These are phyloP conservation scores for Glomus cerebriforme DNA, from an alignment of 192 early-diverging fungal species.

Conservation along the genomic window DNA sequence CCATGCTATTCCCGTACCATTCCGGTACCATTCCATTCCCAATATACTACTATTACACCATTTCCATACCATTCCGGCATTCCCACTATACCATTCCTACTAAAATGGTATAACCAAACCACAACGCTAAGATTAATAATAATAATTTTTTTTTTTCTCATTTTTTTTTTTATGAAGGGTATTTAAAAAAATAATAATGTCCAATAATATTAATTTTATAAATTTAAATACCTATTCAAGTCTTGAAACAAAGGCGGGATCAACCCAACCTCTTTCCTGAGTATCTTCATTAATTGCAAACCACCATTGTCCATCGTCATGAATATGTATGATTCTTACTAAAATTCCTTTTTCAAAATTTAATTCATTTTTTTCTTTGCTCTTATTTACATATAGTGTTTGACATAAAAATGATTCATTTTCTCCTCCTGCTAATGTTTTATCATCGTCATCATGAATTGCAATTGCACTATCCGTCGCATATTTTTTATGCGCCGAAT, in stretches of 20 bases:
- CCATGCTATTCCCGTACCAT: no score
- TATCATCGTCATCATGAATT: slow-evolving; percentile 20
- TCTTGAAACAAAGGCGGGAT: slow-evolving; percentile 6
- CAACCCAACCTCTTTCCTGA: slow-evolving; percentile 27
- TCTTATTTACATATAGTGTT: slow-evolving; percentile 38
- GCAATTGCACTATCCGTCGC: slow-evolving; percentile 13
- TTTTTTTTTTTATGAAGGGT: no score
- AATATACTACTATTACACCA: no score
- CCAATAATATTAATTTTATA: neutral
- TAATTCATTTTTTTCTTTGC: slow-evolving; percentile 37
- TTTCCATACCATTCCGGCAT: no score
- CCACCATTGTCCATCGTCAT: slow-evolving; percentile 29
- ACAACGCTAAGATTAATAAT: no score
- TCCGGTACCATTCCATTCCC: no score
- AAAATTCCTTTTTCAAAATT: slow-evolving; percentile 35
- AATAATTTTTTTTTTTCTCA: no score
- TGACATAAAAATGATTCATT: slow-evolving; percentile 41
- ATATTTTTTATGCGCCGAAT: slow-evolving; percentile 21
- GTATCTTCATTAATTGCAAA: slow-evolving; percentile 26
- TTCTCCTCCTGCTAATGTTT: slow-evolving; percentile 37
- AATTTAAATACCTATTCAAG: neutral
- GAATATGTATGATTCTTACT: slow-evolving; percentile 20
- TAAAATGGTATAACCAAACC: no score
- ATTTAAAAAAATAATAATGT: neutral
- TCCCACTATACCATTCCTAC: no score